Evolutionary conservation across 2,329 filamentous ascomycete genomes (phyloP).

Genomic region (Paraphaeosphaeria sporulosa): DNA sequence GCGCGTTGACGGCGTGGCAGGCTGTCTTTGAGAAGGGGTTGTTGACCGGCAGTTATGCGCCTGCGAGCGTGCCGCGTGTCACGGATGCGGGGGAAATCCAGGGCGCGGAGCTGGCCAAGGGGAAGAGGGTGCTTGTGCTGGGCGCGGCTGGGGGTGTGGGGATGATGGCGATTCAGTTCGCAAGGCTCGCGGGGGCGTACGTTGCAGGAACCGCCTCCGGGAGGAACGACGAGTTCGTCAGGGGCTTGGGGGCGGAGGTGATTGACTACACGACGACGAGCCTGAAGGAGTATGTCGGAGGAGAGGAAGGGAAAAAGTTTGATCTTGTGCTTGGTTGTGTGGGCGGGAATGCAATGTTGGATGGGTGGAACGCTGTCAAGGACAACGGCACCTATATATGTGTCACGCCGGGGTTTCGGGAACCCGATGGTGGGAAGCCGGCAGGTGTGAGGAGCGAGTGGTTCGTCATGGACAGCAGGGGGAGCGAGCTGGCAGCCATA

Average conservation of each 20-base stretch:
- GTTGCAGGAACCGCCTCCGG: slow-evolving; percentile 51
- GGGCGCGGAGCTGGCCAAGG: slow-evolving; percentile 17
- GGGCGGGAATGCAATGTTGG: slow-evolving; percentile 51
- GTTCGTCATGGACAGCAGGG: slow-evolving; percentile 53
- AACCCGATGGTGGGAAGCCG: slow-evolving; percentile 39
- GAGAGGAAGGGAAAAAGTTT: slow-evolving; percentile 39
- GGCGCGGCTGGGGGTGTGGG: slow-evolving; percentile 55
- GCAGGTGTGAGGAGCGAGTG: slow-evolving; percentile 48
- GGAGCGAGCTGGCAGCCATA: slow-evolving; percentile 49
- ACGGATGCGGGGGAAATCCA: slow-evolving; percentile 17
- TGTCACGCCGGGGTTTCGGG: slow-evolving; percentile 41
- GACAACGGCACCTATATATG: slow-evolving; percentile 49
- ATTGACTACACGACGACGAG: slow-evolving; percentile 50
- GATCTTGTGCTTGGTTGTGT: slow-evolving; percentile 57
- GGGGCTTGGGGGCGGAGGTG: slow-evolving; percentile 52
- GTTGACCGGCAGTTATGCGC: slow-evolving; percentile 20
- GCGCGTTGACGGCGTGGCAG: too few species aligned
- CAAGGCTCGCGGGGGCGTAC: slow-evolving; percentile 48
- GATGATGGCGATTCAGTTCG: slow-evolving; percentile 53
- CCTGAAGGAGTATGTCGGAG: slow-evolving; percentile 42
- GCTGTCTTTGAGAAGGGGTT: too few species aligned
- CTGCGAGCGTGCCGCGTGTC: slow-evolving; percentile 15
- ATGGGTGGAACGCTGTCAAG: slow-evolving; percentile 54
- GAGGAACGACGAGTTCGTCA: slow-evolving; percentile 49
- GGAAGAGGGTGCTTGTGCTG: slow-evolving; percentile 53